A percentile compares a stretch with the other conserved stretches of the same genome.
Conservation (phyloP, 1,284 basidiomycete genomes). For the Malassezia restricta region DNA sequence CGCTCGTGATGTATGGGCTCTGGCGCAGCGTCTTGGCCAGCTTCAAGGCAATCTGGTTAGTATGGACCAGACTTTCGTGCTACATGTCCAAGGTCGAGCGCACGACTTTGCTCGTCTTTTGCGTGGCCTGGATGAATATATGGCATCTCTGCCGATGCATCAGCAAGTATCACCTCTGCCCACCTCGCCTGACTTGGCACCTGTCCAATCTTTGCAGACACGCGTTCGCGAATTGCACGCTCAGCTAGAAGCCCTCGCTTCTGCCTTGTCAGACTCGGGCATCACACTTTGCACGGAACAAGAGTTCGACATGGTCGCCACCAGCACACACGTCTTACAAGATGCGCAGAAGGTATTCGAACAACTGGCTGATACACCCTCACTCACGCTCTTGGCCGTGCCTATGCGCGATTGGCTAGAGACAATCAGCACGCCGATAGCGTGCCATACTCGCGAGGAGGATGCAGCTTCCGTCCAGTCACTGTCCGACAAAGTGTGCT, state of each 20-base stretch:
- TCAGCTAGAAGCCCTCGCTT: not conserved
- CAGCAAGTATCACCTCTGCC: not conserved
- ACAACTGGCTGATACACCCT: not conserved
- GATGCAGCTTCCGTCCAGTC: not conserved
- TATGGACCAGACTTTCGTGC: not conserved
- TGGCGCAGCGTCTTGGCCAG: not conserved
- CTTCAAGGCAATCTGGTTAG: not conserved
- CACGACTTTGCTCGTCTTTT: not conserved
- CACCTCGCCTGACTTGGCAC: not conserved
- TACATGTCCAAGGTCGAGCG: not conserved
- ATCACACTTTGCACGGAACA: not conserved
- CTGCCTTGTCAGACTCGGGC: not conserved
- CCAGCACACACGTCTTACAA: not conserved
- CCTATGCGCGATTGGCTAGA: slow-evolving; percentile 8
- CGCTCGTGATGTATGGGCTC: not conserved
- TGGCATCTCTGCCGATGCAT: not conserved
- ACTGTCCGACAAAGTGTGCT: slow-evolving; percentile 22
- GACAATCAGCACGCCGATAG: not conserved
- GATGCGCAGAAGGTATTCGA: not conserved
- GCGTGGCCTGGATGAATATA: not conserved
- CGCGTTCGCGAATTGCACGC: not conserved
- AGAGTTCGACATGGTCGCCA: not conserved
- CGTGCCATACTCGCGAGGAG: not conserved
- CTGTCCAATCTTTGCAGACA: not conserved
- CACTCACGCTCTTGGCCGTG: not conserved